Evolutionary conservation across 2,329 filamentous ascomycete genomes (phyloP), one percentile per base, ranked within the genome.

Genomic region (Exophiala dermatitidis): DNA sequence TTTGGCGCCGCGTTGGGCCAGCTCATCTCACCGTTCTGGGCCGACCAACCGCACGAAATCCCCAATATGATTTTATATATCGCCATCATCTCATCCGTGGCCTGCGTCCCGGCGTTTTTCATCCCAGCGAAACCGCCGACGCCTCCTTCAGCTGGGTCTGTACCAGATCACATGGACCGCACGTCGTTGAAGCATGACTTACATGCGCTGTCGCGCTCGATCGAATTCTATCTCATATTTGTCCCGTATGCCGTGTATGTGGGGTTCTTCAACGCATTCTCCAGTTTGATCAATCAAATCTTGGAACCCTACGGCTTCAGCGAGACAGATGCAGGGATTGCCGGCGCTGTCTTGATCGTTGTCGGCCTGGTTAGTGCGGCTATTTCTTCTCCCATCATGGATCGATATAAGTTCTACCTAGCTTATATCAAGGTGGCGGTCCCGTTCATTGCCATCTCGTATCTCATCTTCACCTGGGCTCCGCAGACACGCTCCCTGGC

Each of bases 181-280:
- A 65, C 73, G 29, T 65, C 65, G 29, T 30, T 60, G 19, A 56
- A 80, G 28, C 65, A 72, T 5, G 77, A 79, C 12, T 69, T 90
- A 28, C 65, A 73, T 33, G 67, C 70, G 19, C 72, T 94, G 42
- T 66, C 77, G 44, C 67, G 65, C 32, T 86, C 82, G 3, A 74
- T 79, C 12, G 84, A 91, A 66, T 85, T 95, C 70, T 95, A 84
- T 78, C 78, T 95, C 58, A 71, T 96, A 60, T 74, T 90, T 57
- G 64, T 90, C 55, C 85, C 90, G n/a, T 97, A 91, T 71, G 73
- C 80, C 60, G 71, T 90, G 63, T 95, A 90, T 69, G 88, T 95
- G 57, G 90, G 86, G 63, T 85, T 93, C 73, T 98, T 98, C 82
- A 97, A 97, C 77, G 86, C 86, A 61, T 76, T 90, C 61, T 94